Evolutionary conservation across 2,329 filamentous ascomycete species (phyloP).

Genomic region (Pseudonectria foliicola): DNA sequence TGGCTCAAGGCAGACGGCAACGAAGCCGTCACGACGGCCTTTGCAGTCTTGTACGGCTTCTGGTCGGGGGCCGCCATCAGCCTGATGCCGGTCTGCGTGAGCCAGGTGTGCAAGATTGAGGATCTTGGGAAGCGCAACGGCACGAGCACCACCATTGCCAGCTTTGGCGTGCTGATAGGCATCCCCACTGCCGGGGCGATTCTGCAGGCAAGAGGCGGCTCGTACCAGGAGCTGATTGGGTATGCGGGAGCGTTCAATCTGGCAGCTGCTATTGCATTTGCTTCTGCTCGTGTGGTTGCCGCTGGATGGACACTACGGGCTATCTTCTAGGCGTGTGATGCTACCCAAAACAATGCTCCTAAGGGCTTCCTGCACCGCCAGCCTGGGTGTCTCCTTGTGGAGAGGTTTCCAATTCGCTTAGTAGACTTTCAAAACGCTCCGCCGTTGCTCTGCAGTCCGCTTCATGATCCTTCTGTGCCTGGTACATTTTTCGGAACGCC

Average conservation of each 20-base stretch:
- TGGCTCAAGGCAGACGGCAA: conserved; percentile 47
- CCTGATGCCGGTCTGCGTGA: conserved; percentile 64
- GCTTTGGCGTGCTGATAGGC: conserved; percentile 49
- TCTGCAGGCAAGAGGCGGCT: conserved; percentile 1
- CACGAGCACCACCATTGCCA: conserved; percentile 62
- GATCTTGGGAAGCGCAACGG: conserved; percentile 64
- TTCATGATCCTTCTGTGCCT: no score
- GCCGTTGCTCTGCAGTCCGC: no score
- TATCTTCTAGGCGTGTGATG: conserved; percentile 6
- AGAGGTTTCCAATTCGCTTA: no score
- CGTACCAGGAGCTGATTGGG: conserved; percentile 7
- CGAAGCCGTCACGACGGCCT: conserved; percentile 48
- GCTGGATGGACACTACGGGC: conserved; percentile 5
- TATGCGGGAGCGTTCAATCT: conserved; percentile 6
- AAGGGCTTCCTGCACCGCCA: no score
- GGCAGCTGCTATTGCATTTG: conserved; percentile 3
- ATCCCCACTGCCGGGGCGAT: conserved; percentile 49
- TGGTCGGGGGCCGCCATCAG: conserved; percentile 64
- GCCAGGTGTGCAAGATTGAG: conserved; percentile 61
- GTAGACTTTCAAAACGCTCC: no score
- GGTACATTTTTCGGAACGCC: no score
- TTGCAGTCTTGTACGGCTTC: conserved; percentile 61
- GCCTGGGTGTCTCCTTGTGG: no score
- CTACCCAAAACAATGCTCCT: no score
- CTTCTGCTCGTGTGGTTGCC: conserved; percentile 4